These are phyloP conservation scores for Aspergillus proliferans DNA, from an alignment of 2,329 filamentous ascomycete genomes.

Conservation along the genomic window DNA sequence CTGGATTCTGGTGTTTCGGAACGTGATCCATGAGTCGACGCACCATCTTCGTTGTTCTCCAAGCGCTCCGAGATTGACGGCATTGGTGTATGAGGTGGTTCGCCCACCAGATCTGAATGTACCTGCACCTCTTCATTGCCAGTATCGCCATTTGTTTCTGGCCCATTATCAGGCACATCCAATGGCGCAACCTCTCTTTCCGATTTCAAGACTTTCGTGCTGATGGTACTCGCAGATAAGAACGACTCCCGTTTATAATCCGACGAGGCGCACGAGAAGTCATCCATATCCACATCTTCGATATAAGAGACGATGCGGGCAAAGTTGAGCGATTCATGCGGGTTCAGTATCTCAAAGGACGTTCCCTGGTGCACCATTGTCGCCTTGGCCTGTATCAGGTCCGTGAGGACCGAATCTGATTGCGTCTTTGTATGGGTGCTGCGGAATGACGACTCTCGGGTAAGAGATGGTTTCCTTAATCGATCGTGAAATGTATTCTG, in stretches of 20 bases:
- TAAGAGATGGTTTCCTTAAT: conserved; percentile 15
- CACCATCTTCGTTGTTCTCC: conserved; percentile 1
- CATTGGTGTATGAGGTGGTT: conserved; percentile 16
- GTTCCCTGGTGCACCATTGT: conserved; percentile 30
- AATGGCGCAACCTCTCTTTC: conserved; percentile 9
- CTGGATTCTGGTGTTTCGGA: background rate
- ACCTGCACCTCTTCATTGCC: conserved; percentile 7
- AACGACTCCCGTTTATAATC: conserved; percentile 20
- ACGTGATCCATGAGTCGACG: background rate
- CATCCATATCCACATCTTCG: conserved; percentile 30
- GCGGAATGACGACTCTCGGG: conserved; percentile 9
- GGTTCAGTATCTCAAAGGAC: conserved; percentile 34
- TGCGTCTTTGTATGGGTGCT: conserved; percentile 12
- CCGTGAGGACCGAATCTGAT: conserved; percentile 24
- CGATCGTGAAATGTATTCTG: conserved; percentile 29
- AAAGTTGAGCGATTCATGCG: conserved; percentile 30
- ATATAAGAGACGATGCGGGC: conserved; percentile 31
- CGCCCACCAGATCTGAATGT: conserved; percentile 17
- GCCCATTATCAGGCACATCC: background rate
- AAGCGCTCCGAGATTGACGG: conserved; percentile 21
- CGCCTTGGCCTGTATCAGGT: conserved; percentile 16
- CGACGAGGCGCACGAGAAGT: conserved; percentile 12
- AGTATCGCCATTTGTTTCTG: too few relatives aligned
- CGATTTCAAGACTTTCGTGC: conserved; percentile 8
- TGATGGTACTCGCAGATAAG: conserved; percentile 10